Evolutionary conservation across 805 yeast genomes (phyloP).

Genomic region (Ascoidea rubescens): DNA sequence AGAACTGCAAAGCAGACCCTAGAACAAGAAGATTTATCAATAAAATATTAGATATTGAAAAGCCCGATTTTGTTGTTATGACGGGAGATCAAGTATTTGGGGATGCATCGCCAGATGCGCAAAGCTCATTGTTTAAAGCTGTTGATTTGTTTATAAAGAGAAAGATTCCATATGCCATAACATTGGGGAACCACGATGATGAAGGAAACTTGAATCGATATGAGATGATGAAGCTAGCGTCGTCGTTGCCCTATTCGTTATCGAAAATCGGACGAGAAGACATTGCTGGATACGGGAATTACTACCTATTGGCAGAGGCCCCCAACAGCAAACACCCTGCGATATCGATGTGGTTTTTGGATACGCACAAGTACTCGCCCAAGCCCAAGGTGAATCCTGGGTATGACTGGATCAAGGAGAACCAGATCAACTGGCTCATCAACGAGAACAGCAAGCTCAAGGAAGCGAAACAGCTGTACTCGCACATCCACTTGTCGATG

Average conservation of each 20-base stretch:
- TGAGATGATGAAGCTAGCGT: constrained; percentile 43
- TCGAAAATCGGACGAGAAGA: constrained; percentile 50
- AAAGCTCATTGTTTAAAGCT: constrained; percentile 69
- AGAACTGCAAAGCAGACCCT: constrained; percentile 65
- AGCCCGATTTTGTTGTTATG: constrained; percentile 74
- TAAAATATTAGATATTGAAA: constrained; percentile 52
- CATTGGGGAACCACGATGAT: constrained; percentile 90
- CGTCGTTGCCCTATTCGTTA: constrained; percentile 53
- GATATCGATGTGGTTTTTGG: constrained; percentile 60
- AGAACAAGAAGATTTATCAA: constrained; percentile 51
- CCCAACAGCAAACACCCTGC: constrained; percentile 25
- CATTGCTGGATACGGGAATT: constrained; percentile 78
- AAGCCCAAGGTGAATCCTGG: constrained; percentile 59
- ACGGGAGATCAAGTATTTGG: constrained; percentile 94
- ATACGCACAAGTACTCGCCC: constrained; percentile 66
- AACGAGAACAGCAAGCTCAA: constrained; percentile 19
- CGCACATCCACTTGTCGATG: constrained; percentile 47
- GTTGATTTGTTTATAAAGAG: constrained; percentile 52
- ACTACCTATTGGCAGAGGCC: constrained; percentile 37
- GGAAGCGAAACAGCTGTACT: constrained; percentile 19
- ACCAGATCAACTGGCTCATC: constrained; percentile 48
- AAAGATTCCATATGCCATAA: constrained; percentile 70
- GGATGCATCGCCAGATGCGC: constrained; percentile 62
- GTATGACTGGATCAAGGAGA: constrained; percentile 73
- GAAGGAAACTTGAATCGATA: constrained; percentile 57